Evolutionary conservation across 2,329 filamentous ascomycete species (phyloP).

Genomic region (Xylariomycetidae sp.): DNA sequence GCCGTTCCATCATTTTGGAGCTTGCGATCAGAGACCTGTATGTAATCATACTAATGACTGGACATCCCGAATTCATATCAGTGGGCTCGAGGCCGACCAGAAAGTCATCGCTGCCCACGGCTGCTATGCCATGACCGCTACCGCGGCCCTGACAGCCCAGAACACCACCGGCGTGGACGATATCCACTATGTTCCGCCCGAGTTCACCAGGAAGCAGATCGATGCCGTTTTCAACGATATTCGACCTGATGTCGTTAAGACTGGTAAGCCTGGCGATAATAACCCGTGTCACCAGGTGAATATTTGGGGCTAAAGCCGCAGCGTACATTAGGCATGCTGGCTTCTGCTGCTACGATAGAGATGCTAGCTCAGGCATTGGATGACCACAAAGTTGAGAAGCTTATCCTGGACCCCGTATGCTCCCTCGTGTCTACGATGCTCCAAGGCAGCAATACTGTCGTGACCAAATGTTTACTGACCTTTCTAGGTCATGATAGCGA

Average conservation of each 20-base stretch:
- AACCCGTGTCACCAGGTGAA: no score
- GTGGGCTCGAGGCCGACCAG: constrained; percentile 91
- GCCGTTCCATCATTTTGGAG: constrained; percentile 2
- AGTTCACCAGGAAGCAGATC: constrained; percentile 80
- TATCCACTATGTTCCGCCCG: constrained; percentile 73
- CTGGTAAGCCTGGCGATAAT: no score
- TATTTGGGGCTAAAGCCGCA: not conserved
- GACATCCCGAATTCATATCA: no score
- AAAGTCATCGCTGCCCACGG: constrained; percentile 89
- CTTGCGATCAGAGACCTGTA: not conserved
- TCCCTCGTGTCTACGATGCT: not conserved
- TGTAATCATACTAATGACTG: no score
- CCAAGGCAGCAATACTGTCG: no score
- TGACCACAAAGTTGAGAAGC: constrained; percentile 49
- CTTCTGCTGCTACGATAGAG: constrained; percentile 64
- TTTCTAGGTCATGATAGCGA: constrained; percentile 90
- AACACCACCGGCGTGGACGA: constrained; percentile 82
- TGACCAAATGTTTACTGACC: no score
- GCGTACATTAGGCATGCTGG: constrained; percentile 66
- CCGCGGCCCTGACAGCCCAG: constrained; percentile 91
- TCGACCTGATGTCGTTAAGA: constrained; percentile 85
- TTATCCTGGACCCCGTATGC: constrained; percentile 73
- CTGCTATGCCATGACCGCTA: constrained; percentile 94
- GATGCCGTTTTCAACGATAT: constrained; percentile 81
- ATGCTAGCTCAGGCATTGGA: constrained; percentile 62